Conservation (phyloP, 805 yeast species). For the Hanseniaspora clermontiae region DNA sequence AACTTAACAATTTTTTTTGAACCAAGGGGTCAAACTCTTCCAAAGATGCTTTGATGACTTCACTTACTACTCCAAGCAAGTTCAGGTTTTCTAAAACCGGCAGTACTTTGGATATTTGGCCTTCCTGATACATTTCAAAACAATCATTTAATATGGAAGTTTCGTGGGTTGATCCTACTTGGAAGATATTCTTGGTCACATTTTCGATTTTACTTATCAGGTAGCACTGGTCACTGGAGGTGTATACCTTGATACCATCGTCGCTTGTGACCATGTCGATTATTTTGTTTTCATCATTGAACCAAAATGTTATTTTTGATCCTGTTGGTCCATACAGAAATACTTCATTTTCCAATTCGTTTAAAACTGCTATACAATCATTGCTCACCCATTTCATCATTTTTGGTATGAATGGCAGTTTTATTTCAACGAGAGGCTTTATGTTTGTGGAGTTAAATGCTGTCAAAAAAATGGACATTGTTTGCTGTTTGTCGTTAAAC, state of each 20-base stretch:
- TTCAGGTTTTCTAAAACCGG: conserved; percentile 52
- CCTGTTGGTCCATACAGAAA: conserved; percentile 59
- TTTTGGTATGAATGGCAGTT: conserved; percentile 18
- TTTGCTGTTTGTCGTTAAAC: background rate
- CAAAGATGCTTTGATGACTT: conserved; percentile 60
- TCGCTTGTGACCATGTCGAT: conserved; percentile 34
- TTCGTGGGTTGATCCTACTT: conserved; percentile 73
- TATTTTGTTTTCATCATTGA: conserved; percentile 28
- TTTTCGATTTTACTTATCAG: conserved; percentile 52
- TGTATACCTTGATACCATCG: conserved; percentile 65
- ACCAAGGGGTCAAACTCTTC: conserved; percentile 65
- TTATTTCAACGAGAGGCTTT: conserved; percentile 21
- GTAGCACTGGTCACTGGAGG: conserved; percentile 40
- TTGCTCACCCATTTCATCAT: conserved; percentile 72
- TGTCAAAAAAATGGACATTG: background rate
- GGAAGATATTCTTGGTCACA: conserved; percentile 49
- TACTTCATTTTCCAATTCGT: conserved; percentile 49
- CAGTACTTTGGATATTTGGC: conserved; percentile 57
- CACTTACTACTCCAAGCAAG: conserved; percentile 48
- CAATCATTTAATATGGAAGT: conserved; percentile 76
- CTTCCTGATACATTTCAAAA: conserved; percentile 48
- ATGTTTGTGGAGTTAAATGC: conserved; percentile 14
- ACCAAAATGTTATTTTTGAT: conserved; percentile 37
- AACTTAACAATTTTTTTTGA: conserved; percentile 69
- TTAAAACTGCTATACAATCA: conserved; percentile 54